phyloP scores from a whole-genome alignment of 2,329 filamentous ascomycete species.

The Paramyrothecium sp. region DNA sequence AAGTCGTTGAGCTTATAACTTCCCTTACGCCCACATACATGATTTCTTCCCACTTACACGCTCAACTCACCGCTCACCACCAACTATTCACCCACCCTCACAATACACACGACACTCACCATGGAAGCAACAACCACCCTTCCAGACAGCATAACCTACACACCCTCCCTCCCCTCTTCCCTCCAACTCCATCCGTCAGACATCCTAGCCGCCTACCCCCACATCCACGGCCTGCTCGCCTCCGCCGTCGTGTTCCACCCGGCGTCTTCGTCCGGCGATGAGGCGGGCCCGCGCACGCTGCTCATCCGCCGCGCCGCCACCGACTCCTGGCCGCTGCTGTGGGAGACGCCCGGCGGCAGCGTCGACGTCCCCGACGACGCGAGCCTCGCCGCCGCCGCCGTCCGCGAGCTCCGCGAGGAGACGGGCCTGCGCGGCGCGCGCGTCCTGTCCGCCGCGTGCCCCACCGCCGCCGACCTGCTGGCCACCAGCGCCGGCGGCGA shows the following conservation, averaged over 20 bases:
- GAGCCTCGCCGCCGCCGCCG: conserved; percentile 20
- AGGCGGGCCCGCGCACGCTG: conserved; percentile 18
- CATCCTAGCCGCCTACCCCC: conserved; percentile 15
- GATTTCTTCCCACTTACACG: too few species aligned
- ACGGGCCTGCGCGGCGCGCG: conserved; percentile 30
- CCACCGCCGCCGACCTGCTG: not conserved
- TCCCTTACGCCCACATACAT: too few species aligned
- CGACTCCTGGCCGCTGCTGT: conserved; percentile 5
- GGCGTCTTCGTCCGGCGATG: conserved; percentile 19
- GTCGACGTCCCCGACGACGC: conserved; percentile 7
- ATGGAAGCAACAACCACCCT: not conserved
- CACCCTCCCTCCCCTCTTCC: conserved; percentile 13
- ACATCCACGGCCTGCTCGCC: conserved; percentile 19
- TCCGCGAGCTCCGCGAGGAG: conserved; percentile 48
- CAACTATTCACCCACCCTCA: not conserved
- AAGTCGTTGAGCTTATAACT: too few species aligned
- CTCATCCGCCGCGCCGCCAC: conserved; percentile 22
- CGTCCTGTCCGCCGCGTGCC: conserved; percentile 20
- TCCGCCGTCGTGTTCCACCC: conserved; percentile 19
- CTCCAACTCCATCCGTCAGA: conserved; percentile 7
- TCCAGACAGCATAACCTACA: not conserved
- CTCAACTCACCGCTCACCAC: too few species aligned
- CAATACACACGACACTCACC: not conserved
- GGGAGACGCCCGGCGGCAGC: conserved; percentile 1
- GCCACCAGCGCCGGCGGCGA: not conserved